Evolutionary conservation across 129 eudicot genomes (phyloP).

Genomic region (Helichrysum umbraculigerum): DNA sequence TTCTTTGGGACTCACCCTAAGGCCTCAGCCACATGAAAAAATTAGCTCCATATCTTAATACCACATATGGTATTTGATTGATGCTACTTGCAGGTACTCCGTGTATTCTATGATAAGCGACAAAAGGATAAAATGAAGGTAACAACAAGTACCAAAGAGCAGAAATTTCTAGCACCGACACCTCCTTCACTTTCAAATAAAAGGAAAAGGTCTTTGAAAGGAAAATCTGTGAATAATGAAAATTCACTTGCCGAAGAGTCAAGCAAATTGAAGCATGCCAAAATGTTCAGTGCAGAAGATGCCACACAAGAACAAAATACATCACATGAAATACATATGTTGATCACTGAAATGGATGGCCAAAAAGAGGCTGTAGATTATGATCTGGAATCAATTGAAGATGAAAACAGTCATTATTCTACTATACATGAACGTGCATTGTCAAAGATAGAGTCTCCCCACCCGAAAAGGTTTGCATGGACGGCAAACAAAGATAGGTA

Average conservation of each 20-base stretch:
- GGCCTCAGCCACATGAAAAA: conserved; percentile 1
- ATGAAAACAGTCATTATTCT: conserved; percentile 35
- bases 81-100: conserved; percentile 61
- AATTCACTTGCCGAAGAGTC: conserved; percentile 26
- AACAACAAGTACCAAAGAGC: conserved; percentile 34
- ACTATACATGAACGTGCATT: conserved; percentile 46
- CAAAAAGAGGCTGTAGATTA: conserved; percentile 41
- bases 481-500: conserved; percentile 81
- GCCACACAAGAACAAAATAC: conserved; percentile 29
- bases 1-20: not conserved
- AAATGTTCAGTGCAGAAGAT: conserved; percentile 20
- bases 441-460: conserved; percentile 52
- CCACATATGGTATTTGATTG: not conserved
- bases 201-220: conserved; percentile 45
- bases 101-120: conserved; percentile 64
- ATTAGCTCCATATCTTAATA: not conserved
- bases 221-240: conserved; percentile 34
- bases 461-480: conserved; percentile 70
- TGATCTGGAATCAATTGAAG: conserved; percentile 44
- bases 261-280: conserved; percentile 26
- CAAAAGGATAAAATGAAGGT: conserved; percentile 41
- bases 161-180: conserved; percentile 26
- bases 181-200: conserved; percentile 35
- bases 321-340: conserved; percentile 26
- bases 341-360: conserved; percentile 34